These are phyloP conservation scores for Wickerhamiella infanticola DNA, from an alignment of 1,139 yeast species.

Conservation along the genomic window DNA sequence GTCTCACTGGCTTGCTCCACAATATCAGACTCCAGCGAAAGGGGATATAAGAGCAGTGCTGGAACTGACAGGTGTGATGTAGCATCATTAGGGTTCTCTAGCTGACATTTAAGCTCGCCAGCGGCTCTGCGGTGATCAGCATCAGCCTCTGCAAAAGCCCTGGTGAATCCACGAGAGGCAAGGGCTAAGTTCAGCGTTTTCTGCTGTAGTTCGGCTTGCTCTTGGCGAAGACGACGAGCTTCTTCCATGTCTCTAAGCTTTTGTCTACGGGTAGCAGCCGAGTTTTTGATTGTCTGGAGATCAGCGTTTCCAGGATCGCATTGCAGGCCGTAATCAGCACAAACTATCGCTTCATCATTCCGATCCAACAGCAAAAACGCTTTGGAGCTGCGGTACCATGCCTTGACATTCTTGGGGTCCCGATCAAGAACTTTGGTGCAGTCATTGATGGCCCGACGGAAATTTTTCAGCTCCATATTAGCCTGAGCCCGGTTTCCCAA, in stretches of 20 bases:
- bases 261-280: constrained; percentile 15
- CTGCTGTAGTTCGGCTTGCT: constrained; percentile 13
- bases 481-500: constrained; percentile 82
- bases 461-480: constrained; percentile 61
- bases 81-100: constrained; percentile 59
- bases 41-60: constrained; percentile 67
- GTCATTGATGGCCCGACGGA: constrained; percentile 73
- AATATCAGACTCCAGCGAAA: constrained; percentile 72
- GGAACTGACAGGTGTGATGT: constrained; percentile 73
- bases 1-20: constrained; percentile 64
- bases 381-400: constrained; percentile 69
- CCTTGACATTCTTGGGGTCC: constrained; percentile 64
- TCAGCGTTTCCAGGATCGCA: constrained; percentile 40
- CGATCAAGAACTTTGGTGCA: constrained; percentile 54
- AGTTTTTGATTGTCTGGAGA: constrained; percentile 16
- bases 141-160: constrained; percentile 1
- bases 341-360: constrained; percentile 55
- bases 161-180: constrained; percentile 6
- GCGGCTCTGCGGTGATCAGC: constrained; percentile 9
- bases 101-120: constrained; percentile 26
- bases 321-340: constrained; percentile 46
- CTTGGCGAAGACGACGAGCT: background rate
- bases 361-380: constrained; percentile 59
- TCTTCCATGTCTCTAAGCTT: background rate
- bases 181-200: constrained; percentile 13